phyloP scores from a whole-genome alignment of 1,139 yeast species.

The Yamadazyma conglobata region DNA sequence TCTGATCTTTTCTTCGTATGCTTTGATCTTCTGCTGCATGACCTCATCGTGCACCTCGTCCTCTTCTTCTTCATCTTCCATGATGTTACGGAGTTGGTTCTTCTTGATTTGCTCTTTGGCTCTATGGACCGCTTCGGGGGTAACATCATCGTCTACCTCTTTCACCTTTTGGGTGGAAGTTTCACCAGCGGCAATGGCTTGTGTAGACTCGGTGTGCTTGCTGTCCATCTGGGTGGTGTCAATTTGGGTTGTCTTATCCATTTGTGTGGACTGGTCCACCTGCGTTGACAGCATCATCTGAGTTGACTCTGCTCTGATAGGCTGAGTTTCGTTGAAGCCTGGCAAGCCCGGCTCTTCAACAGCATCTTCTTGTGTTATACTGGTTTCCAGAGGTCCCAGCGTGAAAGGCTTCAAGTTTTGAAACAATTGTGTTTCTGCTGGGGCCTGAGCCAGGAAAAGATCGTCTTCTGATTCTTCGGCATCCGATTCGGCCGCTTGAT shows the following conservation, averaged over 20 bases:
- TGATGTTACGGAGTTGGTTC: conserved; percentile 14
- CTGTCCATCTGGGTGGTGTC: background rate
- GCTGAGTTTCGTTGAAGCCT: background rate
- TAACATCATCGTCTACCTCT: conserved; percentile 20
- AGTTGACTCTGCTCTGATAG: background rate
- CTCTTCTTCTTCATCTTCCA: conserved; percentile 22
- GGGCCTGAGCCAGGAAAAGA: conserved; percentile 13
- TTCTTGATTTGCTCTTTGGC: conserved; percentile 22
- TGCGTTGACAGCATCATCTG: background rate
- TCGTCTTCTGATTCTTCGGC: conserved; percentile 11
- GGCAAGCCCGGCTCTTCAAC: background rate
- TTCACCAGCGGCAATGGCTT: background rate
- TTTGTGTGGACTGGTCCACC: too few relatives aligned
- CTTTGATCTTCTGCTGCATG: conserved; percentile 28
- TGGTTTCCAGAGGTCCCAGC: too few relatives aligned
- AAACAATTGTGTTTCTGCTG: conserved; percentile 20
- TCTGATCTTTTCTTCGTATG: conserved; percentile 38
- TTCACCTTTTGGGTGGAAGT: conserved; percentile 4
- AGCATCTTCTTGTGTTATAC: too few relatives aligned
- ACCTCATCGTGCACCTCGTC: conserved; percentile 24
- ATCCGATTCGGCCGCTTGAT: conserved; percentile 16
- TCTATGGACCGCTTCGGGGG: conserved; percentile 23
- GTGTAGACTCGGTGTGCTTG: conserved; percentile 1
- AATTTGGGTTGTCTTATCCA: too few relatives aligned
- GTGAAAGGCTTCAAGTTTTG: conserved; percentile 27